Base-by-base conservation (phyloP, 345 rosid species). In the Pugionium cornutum region DNA sequence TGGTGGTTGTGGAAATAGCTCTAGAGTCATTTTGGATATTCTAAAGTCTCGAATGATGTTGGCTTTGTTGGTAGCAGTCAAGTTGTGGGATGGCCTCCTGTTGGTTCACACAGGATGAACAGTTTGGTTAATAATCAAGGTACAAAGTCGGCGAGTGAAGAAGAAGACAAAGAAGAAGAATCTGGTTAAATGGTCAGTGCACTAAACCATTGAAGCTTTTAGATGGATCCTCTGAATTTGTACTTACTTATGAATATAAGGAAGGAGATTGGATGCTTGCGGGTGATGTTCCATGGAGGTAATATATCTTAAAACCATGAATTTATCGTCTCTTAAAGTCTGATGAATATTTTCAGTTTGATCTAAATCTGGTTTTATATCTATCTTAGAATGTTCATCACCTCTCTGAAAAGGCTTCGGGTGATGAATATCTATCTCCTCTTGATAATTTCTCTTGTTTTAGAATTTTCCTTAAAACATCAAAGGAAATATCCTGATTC, bases 221-320 rank as follows among this genome's bases (percentile, higher is more conserved):
- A 70, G 86, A 86, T 61, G 96, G 85, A 53, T 86, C 89, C 9
- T 89, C 94, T 7, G 98, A 83, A 62, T 89, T 84, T 73, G 90
- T 88, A 61, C 91, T 92, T 31, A 86, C 97, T 6, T 92, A 89
- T 58, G 97, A 92, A 76, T 96, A 92, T 66, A 89, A 83, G 69
- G 98, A 92, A 44, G 98, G 97, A 4, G 98, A 92, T 54, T 87
- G 95, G 97, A 92, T 92, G 97, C 91, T 92, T 53, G 97, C 86
- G 36, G 98, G 98, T 56, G 98, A 92, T 81, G 96, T 92, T 69
- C 98, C 98, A 30, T 92, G 98, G 98, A 76, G 91, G 97, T 92
- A 82, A 77, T 50, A 60, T 7, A 60, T 52, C 36, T 46, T 5
- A 29, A 27, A 66, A 40, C 39, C 9, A 51, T 25, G 9, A 55